phyloP scores from a whole-genome alignment of 2,329 filamentous ascomycete species.

The Chaetomiaceae sp. region DNA sequence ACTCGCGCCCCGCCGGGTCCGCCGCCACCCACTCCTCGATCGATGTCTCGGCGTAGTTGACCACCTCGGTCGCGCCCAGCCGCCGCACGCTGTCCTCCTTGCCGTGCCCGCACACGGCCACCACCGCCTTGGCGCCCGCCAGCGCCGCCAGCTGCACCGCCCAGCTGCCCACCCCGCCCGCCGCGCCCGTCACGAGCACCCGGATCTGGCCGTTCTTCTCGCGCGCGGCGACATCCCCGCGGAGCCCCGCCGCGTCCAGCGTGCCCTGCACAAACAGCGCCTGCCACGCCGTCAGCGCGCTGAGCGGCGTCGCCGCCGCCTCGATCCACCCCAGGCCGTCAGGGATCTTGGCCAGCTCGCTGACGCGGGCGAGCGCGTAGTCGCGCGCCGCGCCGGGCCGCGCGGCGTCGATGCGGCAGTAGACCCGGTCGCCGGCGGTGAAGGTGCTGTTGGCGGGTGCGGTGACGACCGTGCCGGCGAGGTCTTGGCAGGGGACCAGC shows the following conservation, averaged over 20 bases:
- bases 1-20: constrained; percentile 24
- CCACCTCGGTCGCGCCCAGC: constrained; percentile 33
- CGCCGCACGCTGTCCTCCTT: constrained; percentile 28
- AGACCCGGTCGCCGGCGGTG: constrained; percentile 29
- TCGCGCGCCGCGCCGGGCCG: constrained; percentile 27
- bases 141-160: constrained; percentile 34
- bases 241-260: constrained; percentile 27
- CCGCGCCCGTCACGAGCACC: constrained; percentile 36
- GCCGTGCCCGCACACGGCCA: constrained; percentile 29
- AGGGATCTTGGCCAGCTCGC: constrained; percentile 32
- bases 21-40: constrained; percentile 29
- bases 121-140: constrained; percentile 31
- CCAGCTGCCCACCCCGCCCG: constrained; percentile 36
- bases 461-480: constrained; percentile 33
- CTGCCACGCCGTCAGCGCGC: constrained; percentile 37
- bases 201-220: constrained; percentile 26
- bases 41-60: constrained; percentile 32
- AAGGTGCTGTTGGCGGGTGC: constrained; percentile 28
- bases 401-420: constrained; percentile 26
- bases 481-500: constrained; percentile 31
- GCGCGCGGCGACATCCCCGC: constrained; percentile 23
- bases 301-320: constrained; percentile 34
- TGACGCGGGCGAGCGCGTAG: constrained; percentile 27
- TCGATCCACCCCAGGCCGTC: constrained; percentile 29
- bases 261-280: constrained; percentile 33